Evolutionary conservation across 2,329 filamentous ascomycete species (phyloP).

Genomic region (Fusarium torulosum): DNA sequence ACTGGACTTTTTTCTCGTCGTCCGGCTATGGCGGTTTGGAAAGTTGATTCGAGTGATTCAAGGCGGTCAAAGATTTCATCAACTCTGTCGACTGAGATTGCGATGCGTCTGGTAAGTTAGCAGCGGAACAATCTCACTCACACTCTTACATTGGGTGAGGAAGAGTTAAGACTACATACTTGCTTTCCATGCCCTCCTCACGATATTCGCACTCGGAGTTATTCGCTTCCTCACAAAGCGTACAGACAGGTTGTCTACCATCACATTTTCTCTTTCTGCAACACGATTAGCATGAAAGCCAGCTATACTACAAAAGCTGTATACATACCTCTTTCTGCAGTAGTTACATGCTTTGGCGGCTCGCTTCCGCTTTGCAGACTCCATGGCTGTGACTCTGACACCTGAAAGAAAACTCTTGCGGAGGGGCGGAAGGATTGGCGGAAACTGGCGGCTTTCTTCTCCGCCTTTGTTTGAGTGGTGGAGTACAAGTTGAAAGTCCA

Average conservation of each 20-base stretch:
- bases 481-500: neutral
- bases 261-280: slow-evolving; percentile 41
- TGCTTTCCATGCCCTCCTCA: slow-evolving; percentile 22
- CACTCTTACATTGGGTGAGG: accelerated
- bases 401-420: slow-evolving; percentile 31
- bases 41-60: slow-evolving; percentile 29
- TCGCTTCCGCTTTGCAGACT: slow-evolving; percentile 42
- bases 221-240: slow-evolving; percentile 39
- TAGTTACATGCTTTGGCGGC: slow-evolving; percentile 45
- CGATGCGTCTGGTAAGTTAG: neutral
- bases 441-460: slow-evolving; percentile 27
- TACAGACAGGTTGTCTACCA: slow-evolving; percentile 37
- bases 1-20: slow-evolving; percentile 25
- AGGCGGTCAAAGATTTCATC: slow-evolving; percentile 40
- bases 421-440: slow-evolving; percentile 27
- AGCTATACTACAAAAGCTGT: too few relatives aligned
- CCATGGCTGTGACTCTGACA: slow-evolving; percentile 22
- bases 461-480: slow-evolving; percentile 9
- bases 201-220: slow-evolving; percentile 40
- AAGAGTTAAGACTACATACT: neutral
- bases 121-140: accelerated
- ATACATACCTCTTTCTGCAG: slow-evolving; percentile 35
- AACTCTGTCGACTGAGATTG: slow-evolving; percentile 28
- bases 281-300: neutral
- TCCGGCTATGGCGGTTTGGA: slow-evolving; percentile 24